phyloP scores from a whole-genome alignment of 257 asterid genomes.

The Apocynum venetum region DNA sequence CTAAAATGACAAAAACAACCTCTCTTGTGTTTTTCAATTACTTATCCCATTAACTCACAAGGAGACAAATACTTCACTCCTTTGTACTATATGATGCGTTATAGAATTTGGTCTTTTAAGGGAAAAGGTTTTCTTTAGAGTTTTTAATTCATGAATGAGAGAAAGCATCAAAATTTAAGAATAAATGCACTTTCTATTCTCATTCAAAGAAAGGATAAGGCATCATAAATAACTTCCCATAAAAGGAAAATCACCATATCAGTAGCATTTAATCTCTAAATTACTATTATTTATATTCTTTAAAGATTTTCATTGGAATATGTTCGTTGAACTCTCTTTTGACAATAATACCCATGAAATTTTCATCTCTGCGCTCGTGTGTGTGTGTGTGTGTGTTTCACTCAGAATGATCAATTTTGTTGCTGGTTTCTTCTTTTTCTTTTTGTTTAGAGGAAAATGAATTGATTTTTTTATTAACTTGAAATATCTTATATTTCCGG shows the following conservation, averaged over 20 bases:
- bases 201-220: background rate
- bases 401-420: too few species aligned
- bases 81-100: background rate
- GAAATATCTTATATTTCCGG: too few species aligned
- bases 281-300: constrained; percentile 33
- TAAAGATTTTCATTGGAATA: constrained; percentile 8
- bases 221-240: constrained; percentile 24
- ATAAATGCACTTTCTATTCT: background rate
- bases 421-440: too few species aligned
- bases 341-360: constrained; percentile 20
- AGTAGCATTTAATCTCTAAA: constrained; percentile 30
- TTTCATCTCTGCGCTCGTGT: too few species aligned
- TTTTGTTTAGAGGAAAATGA: background rate
- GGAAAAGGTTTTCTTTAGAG: background rate
- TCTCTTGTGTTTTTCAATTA: background rate
- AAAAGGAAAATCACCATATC: constrained; percentile 26
- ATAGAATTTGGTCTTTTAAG: background rate
- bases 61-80: background rate
- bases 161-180: background rate
- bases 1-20: background rate
- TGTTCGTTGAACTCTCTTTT: constrained; percentile 5
- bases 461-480: too few species aligned
- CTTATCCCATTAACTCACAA: background rate
- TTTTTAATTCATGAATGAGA: background rate
- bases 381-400: too few species aligned